Evolutionary conservation across 352 stramenopile genomes (phyloP).

Genomic region (Globisporangium barbulae): DNA sequence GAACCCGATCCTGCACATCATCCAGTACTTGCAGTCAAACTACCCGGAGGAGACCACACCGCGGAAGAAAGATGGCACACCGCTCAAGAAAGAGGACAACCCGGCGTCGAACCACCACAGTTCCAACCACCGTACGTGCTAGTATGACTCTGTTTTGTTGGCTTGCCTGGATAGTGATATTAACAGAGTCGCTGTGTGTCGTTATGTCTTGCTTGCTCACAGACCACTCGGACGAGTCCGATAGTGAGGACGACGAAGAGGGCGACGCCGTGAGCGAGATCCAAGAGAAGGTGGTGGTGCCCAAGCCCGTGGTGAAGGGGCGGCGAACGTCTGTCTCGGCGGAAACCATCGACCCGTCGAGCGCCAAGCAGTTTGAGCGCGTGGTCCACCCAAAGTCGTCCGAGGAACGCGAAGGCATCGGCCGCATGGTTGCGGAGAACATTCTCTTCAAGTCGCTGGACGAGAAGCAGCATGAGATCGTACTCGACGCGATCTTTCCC

Average conservation of each 20-base stretch:
- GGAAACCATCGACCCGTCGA: constrained; percentile 81
- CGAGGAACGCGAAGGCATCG: constrained; percentile 74
- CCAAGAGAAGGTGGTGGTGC: constrained; percentile 44
- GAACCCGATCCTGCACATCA: constrained; percentile 87
- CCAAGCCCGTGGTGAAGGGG: constrained; percentile 75
- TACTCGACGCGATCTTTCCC: constrained; percentile 85
- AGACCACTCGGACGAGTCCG: constrained; percentile 85
- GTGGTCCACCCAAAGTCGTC: constrained; percentile 83
- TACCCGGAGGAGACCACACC: constrained; percentile 79
- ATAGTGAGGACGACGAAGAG: constrained; percentile 83
- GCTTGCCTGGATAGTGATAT: neutral
- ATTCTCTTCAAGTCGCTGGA: constrained; percentile 90
- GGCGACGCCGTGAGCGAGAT: constrained; percentile 84
- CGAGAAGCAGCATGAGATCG: constrained; percentile 84
- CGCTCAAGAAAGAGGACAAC: constrained; percentile 39
- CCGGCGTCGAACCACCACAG: constrained; percentile 34
- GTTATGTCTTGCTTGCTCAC: constrained; percentile 10
- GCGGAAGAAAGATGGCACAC: constrained; percentile 29
- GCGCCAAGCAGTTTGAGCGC: constrained; percentile 76
- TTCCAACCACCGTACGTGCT: constrained; percentile 11
- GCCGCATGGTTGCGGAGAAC: constrained; percentile 83
- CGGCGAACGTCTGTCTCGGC: constrained; percentile 86
- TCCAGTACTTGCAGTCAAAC: constrained; percentile 88
- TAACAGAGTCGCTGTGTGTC: neutral
- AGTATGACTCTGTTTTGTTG: neutral